Base-by-base conservation (phyloP, 2,329 filamentous ascomycete genomes). In the Teratosphaeria viscida region DNA sequence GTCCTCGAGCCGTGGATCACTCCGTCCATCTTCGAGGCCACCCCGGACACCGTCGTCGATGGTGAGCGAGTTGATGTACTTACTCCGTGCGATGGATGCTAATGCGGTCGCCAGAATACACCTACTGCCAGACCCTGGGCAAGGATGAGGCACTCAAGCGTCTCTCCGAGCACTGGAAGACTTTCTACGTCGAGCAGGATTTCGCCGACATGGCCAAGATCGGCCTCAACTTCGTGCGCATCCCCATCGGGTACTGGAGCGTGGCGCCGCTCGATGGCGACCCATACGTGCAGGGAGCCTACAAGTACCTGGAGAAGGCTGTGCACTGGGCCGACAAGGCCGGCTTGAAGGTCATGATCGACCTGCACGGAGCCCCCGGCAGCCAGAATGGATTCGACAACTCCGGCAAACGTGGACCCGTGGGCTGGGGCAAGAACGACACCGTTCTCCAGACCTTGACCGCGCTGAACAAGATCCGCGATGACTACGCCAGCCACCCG, bases 371-470 rank as follows among this genome's bases (percentile, higher is more conserved):
- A 64, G 82, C 83, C 35, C 81, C 83, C 19, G 79, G 79, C 6
- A 85, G 82, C 6, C 85, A 87, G 66, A 87, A 87, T 62, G 85
- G 85, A 3, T 87, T 86, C 68, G 85, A 87, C 71, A 87, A 87
- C 72, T 84, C 81, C 58, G 85, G 85, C 54, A 76, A 74, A 53
- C 73, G 75, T 19, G 80, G 79, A 4, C 53, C 63, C 5, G 73
- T 82, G n/a, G 66, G 64, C 49, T 79, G 77, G 76, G 74, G 71
- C 5, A 74, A 77, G 64, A 76, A 76, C 55, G 72, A 77, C 58
- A 74, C 75, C 4, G 68, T 78, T 12, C 58, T 59, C 1, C 68
- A 77, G 60, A 78, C 77, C 14, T 70, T 71, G 12, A 70, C 68
- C 10, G 77, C 77, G 10, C 65, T 79, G 23, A 77, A 77, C 69